Conservation (phyloP, 2,329 filamentous ascomycete species). For the Pseudonectria buxi region DNA sequence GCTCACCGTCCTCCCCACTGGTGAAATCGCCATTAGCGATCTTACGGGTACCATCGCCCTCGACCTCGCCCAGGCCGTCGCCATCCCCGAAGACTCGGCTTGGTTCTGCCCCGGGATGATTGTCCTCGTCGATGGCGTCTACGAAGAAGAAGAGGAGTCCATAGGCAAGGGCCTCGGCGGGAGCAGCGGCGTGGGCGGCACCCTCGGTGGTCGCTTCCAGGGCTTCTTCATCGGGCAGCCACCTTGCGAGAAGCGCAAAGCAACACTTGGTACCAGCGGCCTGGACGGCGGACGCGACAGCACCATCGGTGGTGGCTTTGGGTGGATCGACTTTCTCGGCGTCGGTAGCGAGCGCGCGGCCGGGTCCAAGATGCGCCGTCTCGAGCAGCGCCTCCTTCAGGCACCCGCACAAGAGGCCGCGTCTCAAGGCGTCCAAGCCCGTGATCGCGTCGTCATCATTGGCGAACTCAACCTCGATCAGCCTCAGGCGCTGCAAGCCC, state of each 20-base stretch:
- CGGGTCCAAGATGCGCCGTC: constrained; percentile 72
- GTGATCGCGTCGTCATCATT: constrained; percentile 62
- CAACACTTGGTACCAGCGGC: constrained; percentile 66
- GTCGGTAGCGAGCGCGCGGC: constrained; percentile 82
- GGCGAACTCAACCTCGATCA: constrained; percentile 84
- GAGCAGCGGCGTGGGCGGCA: constrained; percentile 77
- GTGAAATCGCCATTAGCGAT: constrained; percentile 76
- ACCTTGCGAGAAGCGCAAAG: constrained; percentile 76
- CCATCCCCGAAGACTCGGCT: constrained; percentile 76
- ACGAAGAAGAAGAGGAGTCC: constrained; percentile 82
- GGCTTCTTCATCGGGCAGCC: constrained; percentile 88
- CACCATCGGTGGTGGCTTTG: constrained; percentile 74
- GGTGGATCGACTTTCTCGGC: constrained; percentile 95
- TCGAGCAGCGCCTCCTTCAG: constrained; percentile 64
- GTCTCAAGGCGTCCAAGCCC: constrained; percentile 28
- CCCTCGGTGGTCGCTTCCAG: constrained; percentile 85
- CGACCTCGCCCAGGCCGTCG: constrained; percentile 72
- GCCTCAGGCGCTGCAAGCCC: constrained; percentile 70
- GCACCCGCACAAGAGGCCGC: constrained; percentile 29
- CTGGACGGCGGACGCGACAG: constrained; percentile 51
- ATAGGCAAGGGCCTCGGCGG: constrained; percentile 64
- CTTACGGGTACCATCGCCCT: constrained; percentile 81
- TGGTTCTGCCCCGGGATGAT: constrained; percentile 98
- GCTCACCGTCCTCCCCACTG: constrained; percentile 72
- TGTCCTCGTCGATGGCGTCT: constrained; percentile 89